These are phyloP conservation scores for Zostera marina DNA, from an alignment of 116 monocot species.

Conservation along the genomic window DNA sequence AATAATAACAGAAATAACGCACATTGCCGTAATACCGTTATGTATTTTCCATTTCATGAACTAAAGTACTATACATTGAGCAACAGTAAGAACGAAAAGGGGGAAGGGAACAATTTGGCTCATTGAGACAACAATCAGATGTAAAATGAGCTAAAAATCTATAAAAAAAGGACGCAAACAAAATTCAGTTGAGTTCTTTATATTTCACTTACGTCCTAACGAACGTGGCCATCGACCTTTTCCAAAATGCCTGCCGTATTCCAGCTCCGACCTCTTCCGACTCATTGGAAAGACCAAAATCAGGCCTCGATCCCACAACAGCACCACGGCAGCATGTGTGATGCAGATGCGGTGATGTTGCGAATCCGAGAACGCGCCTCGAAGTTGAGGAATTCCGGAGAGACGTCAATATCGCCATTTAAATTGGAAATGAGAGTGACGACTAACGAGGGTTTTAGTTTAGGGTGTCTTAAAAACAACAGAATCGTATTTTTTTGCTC, in stretches of 20 bases:
- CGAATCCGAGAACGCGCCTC: conserved; percentile 24
- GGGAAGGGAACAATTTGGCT: too few relatives aligned
- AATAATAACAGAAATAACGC: neutral
- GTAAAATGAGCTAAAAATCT: neutral
- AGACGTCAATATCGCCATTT: too few relatives aligned
- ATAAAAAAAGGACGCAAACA: neutral
- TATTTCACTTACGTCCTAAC: conserved; percentile 55
- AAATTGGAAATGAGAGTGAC: too few relatives aligned
- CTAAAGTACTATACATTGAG: too few relatives aligned
- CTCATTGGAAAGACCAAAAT: neutral
- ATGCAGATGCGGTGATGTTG: conserved; percentile 15
- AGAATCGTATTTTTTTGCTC: too few relatives aligned
- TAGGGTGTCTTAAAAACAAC: too few relatives aligned
- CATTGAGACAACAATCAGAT: neutral
- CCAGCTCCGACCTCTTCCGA: conserved; percentile 6
- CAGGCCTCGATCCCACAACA: conserved; percentile 4
- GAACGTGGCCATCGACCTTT: conserved; percentile 82
- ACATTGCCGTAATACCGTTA: too few relatives aligned
- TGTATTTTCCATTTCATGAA: too few relatives aligned
- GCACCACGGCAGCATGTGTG: conserved; percentile 26
- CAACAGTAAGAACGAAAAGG: too few relatives aligned
- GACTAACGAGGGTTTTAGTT: too few relatives aligned
- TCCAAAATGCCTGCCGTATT: conserved; percentile 5
- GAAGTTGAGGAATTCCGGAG: conserved; percentile 30
- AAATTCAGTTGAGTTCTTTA: too few relatives aligned